phyloP scores from a whole-genome alignment of 306 rosid genomes.

The Canavalia gladiata region DNA sequence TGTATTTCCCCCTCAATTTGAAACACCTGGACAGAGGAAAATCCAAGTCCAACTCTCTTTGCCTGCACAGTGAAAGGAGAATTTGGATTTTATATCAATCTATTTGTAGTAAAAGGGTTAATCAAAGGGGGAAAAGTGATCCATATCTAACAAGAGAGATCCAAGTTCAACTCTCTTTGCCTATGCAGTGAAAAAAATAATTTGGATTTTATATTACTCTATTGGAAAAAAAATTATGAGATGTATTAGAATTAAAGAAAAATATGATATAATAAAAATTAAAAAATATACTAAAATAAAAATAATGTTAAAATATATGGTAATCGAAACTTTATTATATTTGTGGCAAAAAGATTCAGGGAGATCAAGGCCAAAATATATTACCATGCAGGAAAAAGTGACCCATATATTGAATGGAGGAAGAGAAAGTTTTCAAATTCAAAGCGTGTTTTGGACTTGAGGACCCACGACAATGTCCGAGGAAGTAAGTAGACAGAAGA shows the following conservation, averaged over 20 bases:
- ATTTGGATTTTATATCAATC: constrained; percentile 20
- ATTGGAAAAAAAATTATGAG: background rate
- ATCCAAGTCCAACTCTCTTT: constrained; percentile 42
- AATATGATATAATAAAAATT: too few relatives aligned
- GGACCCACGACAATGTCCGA: constrained; percentile 39
- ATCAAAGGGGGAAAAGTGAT: constrained; percentile 15
- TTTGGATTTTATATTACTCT: constrained; percentile 32
- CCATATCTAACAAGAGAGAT: background rate
- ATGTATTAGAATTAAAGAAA: too few relatives aligned
- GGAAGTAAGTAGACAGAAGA: constrained; percentile 1
- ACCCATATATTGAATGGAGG: background rate
- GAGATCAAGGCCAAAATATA: constrained; percentile 7
- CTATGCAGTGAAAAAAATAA: constrained; percentile 9
- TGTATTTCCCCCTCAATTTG: constrained; percentile 38
- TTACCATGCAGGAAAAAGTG: constrained; percentile 15
- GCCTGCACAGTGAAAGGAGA: constrained; percentile 30
- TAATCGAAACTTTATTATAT: too few relatives aligned
- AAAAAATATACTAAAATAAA: too few relatives aligned
- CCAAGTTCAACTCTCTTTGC: constrained; percentile 16
- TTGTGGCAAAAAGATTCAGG: background rate
- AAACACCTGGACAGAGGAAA: constrained; percentile 37
- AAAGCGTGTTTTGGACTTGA: constrained; percentile 19
- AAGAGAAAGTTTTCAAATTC: constrained; percentile 22
- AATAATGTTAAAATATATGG: too few relatives aligned
- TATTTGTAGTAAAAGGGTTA: background rate